A percentile compares a stretch with the other conserved stretches of the same genome.
These are phyloP conservation scores for Xylaria multiplex DNA, from an alignment of 2,329 filamentous ascomycete species.

Conservation along the genomic window DNA sequence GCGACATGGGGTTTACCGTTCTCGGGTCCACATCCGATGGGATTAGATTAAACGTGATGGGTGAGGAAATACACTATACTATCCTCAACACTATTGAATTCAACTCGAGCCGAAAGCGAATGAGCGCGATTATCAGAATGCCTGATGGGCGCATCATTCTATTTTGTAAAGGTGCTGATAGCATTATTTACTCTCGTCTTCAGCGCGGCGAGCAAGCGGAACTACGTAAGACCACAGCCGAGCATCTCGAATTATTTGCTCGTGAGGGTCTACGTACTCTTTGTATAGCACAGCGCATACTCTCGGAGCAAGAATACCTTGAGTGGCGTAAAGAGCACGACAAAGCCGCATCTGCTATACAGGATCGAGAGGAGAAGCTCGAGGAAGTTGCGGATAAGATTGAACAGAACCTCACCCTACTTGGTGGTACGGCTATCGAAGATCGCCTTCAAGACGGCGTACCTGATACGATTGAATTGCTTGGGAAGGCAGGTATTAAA, in stretches of 20 bases:
- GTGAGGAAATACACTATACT: slow-evolving; percentile 83
- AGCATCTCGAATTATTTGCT: slow-evolving; percentile 97
- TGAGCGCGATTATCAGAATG: slow-evolving; percentile 97
- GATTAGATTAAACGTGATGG: slow-evolving; percentile 86
- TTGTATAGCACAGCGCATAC: slow-evolving; percentile 86
- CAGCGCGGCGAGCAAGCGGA: slow-evolving; percentile 86
- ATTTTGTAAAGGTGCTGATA: slow-evolving; percentile 98
- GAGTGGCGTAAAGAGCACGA: slow-evolving; percentile 90
- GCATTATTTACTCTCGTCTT: slow-evolving; percentile 93
- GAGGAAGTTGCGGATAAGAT: slow-evolving; percentile 90
- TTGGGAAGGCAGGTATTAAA: slow-evolving; percentile 95
- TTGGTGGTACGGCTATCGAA: slow-evolving; percentile 97
- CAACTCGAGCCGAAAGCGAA: slow-evolving; percentile 94
- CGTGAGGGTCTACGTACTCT: slow-evolving; percentile 93
- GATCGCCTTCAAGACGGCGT: slow-evolving; percentile 97
- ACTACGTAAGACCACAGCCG: slow-evolving; percentile 82
- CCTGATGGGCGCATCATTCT: slow-evolving; percentile 88
- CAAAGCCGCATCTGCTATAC: slow-evolving; percentile 81
- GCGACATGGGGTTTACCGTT: slow-evolving; percentile 94
- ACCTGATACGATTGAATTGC: slow-evolving; percentile 90
- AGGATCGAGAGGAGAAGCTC: slow-evolving; percentile 90
- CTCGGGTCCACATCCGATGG: slow-evolving; percentile 82
- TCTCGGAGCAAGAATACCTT: slow-evolving; percentile 84
- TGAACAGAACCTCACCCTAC: slow-evolving; percentile 85
- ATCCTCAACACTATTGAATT: slow-evolving; percentile 97